Percentiles rank a stretch among this genome's conserved stretches.
These are phyloP conservation scores for Amanita molliuscula DNA, from an alignment of 768 basidiomycete species.

Conservation along the genomic window DNA sequence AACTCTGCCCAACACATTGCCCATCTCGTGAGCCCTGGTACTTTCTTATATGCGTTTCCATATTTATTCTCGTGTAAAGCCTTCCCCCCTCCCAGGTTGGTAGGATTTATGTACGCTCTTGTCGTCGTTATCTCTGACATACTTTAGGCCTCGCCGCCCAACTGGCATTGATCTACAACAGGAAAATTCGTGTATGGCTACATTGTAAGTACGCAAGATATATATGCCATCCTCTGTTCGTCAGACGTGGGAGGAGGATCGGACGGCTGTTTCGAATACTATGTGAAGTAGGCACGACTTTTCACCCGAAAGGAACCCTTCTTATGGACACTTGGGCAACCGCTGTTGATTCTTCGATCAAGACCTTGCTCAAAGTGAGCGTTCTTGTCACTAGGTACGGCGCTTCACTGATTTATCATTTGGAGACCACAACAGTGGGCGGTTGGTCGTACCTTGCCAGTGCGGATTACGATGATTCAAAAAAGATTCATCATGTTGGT, in stretches of 20 bases:
- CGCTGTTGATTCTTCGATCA: constrained; percentile 65
- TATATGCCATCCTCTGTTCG: background rate
- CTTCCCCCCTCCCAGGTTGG: constrained; percentile 30
- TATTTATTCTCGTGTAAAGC: constrained; percentile 13
- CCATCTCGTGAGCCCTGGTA: constrained; percentile 20
- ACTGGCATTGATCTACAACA: constrained; percentile 39
- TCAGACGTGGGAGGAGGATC: constrained; percentile 59
- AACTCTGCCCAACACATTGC: constrained; percentile 45
- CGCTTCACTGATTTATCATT: background rate
- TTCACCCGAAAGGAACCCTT: constrained; percentile 51
- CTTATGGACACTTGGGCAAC: constrained; percentile 60
- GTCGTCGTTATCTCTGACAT: background rate
- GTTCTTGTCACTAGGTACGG: background rate
- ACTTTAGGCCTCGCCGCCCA: constrained; percentile 45
- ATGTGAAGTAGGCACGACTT: constrained; percentile 63
- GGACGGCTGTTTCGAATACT: constrained; percentile 72
- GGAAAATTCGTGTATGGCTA: constrained; percentile 42
- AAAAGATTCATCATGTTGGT: constrained; percentile 44
- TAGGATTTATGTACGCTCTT: background rate
- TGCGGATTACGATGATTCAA: constrained; percentile 45
- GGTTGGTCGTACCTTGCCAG: constrained; percentile 51
- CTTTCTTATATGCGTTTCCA: background rate
- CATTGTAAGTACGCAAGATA: constrained; percentile 26
- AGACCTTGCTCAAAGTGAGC: constrained; percentile 40
- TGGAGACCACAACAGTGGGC: constrained; percentile 55